phyloP scores from a whole-genome alignment of 1,284 basidiomycete genomes.

The Tilletia setariae region DNA sequence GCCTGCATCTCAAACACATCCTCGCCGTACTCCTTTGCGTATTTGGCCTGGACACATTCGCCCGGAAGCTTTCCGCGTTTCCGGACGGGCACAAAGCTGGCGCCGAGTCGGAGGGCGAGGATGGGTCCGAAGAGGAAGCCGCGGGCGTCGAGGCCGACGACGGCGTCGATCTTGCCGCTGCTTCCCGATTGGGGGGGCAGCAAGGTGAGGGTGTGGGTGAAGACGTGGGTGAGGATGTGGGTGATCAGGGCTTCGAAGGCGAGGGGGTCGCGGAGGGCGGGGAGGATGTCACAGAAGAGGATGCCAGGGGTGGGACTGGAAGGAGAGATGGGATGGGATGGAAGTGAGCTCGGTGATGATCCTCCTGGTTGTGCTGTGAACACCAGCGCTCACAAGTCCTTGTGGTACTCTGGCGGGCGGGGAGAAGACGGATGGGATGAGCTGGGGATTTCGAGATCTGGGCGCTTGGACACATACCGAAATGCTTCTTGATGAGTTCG shows the following conservation, averaged over 20 bases:
- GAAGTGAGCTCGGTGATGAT: too few relatives aligned
- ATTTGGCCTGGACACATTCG: slow-evolving; percentile 70
- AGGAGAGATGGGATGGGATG: neutral
- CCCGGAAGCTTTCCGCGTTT: slow-evolving; percentile 95
- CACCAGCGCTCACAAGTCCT: slow-evolving; percentile 23
- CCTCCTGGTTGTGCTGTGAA: neutral
- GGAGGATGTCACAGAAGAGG: slow-evolving; percentile 53
- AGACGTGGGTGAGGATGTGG: slow-evolving; percentile 81
- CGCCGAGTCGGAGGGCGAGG: slow-evolving; percentile 83
- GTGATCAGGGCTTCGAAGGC: slow-evolving; percentile 71
- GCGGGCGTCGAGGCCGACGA: slow-evolving; percentile 92
- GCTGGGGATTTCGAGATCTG: neutral
- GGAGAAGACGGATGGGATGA: slow-evolving; percentile 3
- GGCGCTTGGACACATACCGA: slow-evolving; percentile 28
- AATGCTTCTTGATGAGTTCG: slow-evolving; percentile 41
- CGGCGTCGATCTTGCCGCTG: slow-evolving; percentile 71
- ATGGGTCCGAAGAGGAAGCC: slow-evolving; percentile 94
- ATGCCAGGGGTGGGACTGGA: slow-evolving; percentile 30
- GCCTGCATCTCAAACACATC: slow-evolving; percentile 94
- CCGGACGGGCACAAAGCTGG: slow-evolving; percentile 92
- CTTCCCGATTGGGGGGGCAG: slow-evolving; percentile 34
- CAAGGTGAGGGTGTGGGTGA: slow-evolving; percentile 67
- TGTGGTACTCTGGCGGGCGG: slow-evolving; percentile 52
- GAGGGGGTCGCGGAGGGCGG: slow-evolving; percentile 52
- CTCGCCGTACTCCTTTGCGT: slow-evolving; percentile 94